These are phyloP conservation scores for Didymosphaeria variabile DNA, from an alignment of 2,329 filamentous ascomycete genomes.

Conservation along the genomic window DNA sequence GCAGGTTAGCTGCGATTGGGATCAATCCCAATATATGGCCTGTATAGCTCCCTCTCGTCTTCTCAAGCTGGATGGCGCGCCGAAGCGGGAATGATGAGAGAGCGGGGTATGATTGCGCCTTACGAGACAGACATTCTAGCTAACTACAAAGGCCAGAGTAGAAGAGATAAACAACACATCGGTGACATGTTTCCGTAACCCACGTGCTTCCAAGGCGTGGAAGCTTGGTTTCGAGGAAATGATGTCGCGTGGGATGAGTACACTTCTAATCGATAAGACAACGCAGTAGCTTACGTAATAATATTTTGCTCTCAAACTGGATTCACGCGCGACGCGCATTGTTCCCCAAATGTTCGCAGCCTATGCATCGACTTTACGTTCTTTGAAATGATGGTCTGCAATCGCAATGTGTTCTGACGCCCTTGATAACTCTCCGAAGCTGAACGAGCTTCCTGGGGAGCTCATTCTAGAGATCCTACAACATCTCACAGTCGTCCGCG, in stretches of 20 bases:
- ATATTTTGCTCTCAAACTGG: neutral
- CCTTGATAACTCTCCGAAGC: constrained; percentile 2
- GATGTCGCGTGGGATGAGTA: neutral
- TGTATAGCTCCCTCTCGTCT: constrained; percentile 5
- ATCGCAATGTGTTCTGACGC: neutral
- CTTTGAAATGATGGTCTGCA: neutral
- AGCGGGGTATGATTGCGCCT: constrained; percentile 23
- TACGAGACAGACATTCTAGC: constrained; percentile 7
- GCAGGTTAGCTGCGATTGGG: neutral
- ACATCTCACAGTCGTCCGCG: constrained; percentile 24
- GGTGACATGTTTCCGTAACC: neutral
- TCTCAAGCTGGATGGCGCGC: neutral
- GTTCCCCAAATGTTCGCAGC: neutral
- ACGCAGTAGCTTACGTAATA: neutral
- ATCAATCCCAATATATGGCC: constrained; percentile 14
- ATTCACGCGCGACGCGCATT: neutral
- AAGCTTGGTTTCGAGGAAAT: neutral
- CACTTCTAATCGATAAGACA: neutral
- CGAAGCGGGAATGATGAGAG: constrained; percentile 22
- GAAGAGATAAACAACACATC: neutral
- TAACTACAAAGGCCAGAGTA: neutral
- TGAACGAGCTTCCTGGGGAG: constrained; percentile 27
- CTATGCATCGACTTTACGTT: neutral
- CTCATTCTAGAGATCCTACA: constrained; percentile 28
- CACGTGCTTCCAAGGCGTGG: neutral